phyloP scores from a whole-genome alignment of 2,329 filamentous ascomycete species.

The Colletotrichum gloeosporioides region DNA sequence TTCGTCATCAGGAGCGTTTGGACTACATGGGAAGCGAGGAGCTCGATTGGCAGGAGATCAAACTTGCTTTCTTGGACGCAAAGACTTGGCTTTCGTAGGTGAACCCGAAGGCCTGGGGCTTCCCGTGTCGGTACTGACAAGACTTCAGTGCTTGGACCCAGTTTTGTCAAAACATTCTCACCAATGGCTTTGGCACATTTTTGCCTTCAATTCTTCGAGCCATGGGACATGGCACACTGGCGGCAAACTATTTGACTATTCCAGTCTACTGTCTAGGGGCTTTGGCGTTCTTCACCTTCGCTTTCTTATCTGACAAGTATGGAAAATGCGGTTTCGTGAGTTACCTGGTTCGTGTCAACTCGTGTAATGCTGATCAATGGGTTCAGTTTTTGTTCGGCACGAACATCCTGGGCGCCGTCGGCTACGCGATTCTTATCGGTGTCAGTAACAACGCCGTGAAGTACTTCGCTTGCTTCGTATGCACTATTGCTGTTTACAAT shows the following conservation, averaged over 20 bases:
- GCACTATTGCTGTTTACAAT: constrained; percentile 50
- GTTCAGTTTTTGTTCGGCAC: neutral
- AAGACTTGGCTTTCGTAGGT: neutral
- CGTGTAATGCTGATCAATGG: neutral
- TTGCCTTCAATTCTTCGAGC: neutral
- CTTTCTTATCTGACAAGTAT: neutral
- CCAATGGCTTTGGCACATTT: neutral
- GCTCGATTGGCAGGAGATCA: neutral
- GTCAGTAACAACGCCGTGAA: neutral
- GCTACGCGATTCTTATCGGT: neutral
- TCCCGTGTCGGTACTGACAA: rapidly evolving
- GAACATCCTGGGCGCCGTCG: neutral
- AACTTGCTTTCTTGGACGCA: neutral
- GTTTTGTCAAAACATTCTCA: neutral
- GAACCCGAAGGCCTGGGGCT: rapidly evolving
- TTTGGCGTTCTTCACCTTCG: neutral
- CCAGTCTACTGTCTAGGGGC: neutral
- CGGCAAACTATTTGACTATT: neutral
- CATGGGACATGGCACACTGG: neutral
- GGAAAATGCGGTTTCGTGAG: neutral
- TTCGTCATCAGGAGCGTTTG: neutral
- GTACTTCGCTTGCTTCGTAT: constrained; percentile 54
- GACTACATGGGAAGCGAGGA: neutral
- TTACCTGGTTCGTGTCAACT: neutral
- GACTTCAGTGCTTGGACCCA: neutral